Evolutionary conservation across 805 yeast genomes (phyloP), one percentile per base, ranked within the genome.

Genomic region (Yarrowia sp.): DNA sequence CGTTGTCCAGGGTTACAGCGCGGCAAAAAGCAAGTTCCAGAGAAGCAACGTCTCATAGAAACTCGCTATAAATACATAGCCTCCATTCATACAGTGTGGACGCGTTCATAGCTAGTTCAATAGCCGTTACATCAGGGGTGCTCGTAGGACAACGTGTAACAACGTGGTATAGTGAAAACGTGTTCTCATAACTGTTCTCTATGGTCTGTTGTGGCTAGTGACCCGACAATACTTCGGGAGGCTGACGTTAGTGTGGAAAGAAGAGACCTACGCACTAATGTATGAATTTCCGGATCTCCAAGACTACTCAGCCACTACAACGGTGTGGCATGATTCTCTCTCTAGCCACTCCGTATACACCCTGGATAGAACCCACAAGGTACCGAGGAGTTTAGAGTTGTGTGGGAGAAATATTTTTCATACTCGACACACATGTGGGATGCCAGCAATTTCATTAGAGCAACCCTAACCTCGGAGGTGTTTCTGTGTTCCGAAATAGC

Each of bases 101-200:
- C 40, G 40, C 42, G 35, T 49, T 19, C 38, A 49, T 14, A 26
- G 4, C 5, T 22, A n/a, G 16, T 38, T 38, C 45, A 40, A 53
- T 52, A 52, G 58, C 58, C 58, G 58, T 52, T 52, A 32, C 19
- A 43, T 14, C 59, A 53, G 59, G 35, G 59, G 45, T 43, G 11
- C 35, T n/a, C n/a, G 41, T 11, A 53, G 32, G 32, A 26, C 32
- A 26, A 26, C 32, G 32, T 26, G 32, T 3, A 26, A 5, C 32
- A 53, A 53, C 45, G 59, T 53, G 35, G 9, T 26, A 9, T 9
- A n/a, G n/a, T 36, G 16, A 35, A 12, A 7, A 15, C 22, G 35
- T n/a, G 56, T 15, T 50, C 3, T 8, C 8, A 11, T 38, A 38
- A 2, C 40, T 9, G 40, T 38, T 38, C 11, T 38, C 40, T 5